These are phyloP conservation scores for Pestalotiopsis sp. DNA, from an alignment of 2,329 filamentous ascomycete species.

Conservation along the genomic window DNA sequence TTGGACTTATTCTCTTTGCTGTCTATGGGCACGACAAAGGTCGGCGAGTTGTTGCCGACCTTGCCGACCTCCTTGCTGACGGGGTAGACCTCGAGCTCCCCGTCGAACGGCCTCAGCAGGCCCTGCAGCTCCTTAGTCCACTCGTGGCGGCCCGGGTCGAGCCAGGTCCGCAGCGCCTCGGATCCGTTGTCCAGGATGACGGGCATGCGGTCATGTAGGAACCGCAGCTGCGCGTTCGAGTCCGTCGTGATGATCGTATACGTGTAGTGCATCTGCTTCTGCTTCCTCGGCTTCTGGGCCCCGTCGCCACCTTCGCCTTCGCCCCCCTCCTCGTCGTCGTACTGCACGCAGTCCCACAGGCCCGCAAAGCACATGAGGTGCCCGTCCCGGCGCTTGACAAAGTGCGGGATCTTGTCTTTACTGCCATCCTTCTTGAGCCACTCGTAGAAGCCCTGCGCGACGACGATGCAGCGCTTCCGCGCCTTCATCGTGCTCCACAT, in stretches of 20 bases:
- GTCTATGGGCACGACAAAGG: constrained; percentile 80
- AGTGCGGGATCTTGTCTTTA: constrained; percentile 85
- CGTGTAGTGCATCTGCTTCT: constrained; percentile 74
- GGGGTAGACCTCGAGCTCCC: constrained; percentile 81
- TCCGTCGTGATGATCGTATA: constrained; percentile 94
- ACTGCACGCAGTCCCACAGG: constrained; percentile 86
- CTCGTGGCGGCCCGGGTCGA: constrained; percentile 71
- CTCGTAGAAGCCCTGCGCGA: constrained; percentile 94
- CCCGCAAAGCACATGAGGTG: constrained; percentile 88
- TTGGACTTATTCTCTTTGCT: constrained; percentile 90
- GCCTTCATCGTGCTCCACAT: constrained; percentile 95
- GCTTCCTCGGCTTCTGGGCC: constrained; percentile 24
- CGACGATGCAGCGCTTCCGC: constrained; percentile 81
- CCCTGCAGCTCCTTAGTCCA: constrained; percentile 82
- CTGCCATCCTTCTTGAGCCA: constrained; percentile 78
- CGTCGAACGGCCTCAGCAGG: constrained; percentile 77
- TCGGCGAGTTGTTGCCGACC: constrained; percentile 86
- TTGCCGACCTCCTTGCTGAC: constrained; percentile 91
- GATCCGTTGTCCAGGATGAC: constrained; percentile 83
- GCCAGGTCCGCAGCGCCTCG: constrained; percentile 71
- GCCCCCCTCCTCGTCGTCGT: constrained; percentile 61
- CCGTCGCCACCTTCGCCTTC: too few species aligned
- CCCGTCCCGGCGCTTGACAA: constrained; percentile 79
- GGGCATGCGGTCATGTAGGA: constrained; percentile 94
- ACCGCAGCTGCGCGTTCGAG: constrained; percentile 79